Conservation (phyloP, 768 basidiomycete genomes). For the Royoungia palumana region DNA sequence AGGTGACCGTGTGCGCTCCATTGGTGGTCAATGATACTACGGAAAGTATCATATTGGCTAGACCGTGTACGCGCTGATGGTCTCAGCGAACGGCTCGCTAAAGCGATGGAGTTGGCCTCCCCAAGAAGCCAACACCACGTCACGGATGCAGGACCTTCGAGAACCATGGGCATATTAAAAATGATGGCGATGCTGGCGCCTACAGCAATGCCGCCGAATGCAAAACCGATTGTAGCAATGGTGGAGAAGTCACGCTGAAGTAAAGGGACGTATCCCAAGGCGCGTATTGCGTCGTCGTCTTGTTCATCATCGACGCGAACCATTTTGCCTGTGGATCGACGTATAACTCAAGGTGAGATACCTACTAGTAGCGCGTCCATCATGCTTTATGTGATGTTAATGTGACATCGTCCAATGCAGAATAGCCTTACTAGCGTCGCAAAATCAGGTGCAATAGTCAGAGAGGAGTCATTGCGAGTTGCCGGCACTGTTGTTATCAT, state of each 20-base stretch:
- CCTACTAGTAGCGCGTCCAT: too few relatives aligned
- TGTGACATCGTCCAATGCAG: too few relatives aligned
- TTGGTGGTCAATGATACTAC: slow-evolving; percentile 26
- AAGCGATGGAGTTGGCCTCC: slow-evolving; percentile 21
- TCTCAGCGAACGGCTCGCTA: slow-evolving; percentile 30
- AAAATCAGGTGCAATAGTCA: too few relatives aligned
- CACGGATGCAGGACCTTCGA: slow-evolving; percentile 36
- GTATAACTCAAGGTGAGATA: background rate
- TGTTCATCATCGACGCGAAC: background rate
- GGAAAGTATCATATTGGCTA: slow-evolving; percentile 34
- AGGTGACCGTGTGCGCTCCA: slow-evolving; percentile 33
- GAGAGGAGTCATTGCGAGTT: too few relatives aligned
- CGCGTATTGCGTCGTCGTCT: slow-evolving; percentile 24
- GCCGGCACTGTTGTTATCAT: too few relatives aligned
- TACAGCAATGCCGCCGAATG: slow-evolving; percentile 34
- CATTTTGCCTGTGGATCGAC: background rate
- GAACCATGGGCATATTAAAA: slow-evolving; percentile 36
- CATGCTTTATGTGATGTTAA: too few relatives aligned
- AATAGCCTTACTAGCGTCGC: too few relatives aligned
- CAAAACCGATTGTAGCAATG: slow-evolving; percentile 33
- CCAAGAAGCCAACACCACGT: slow-evolving; percentile 38
- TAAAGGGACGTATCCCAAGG: slow-evolving; percentile 30
- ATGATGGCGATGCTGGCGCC: slow-evolving; percentile 37
- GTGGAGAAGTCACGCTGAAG: slow-evolving; percentile 45
- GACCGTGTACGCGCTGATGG: slow-evolving; percentile 35